Conservation (phyloP, 352 stramenopile species). For the Phytophthora vignae region DNA sequence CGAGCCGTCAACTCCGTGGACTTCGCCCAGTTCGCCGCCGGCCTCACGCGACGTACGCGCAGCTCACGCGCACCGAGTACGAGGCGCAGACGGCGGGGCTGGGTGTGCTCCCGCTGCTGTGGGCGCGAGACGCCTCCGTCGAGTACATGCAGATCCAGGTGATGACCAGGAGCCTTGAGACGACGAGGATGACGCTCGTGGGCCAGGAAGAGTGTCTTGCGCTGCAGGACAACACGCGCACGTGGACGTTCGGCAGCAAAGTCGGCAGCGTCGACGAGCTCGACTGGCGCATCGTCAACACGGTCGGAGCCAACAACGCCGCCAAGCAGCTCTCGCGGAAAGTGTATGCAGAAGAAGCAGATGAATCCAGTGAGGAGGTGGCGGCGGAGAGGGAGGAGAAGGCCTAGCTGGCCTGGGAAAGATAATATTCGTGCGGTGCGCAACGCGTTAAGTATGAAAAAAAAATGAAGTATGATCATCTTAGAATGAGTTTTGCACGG, state of each 20-base stretch:
- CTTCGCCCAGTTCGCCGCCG: conserved; percentile 41
- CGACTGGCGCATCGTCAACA: conserved; percentile 49
- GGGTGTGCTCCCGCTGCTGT: conserved; percentile 20
- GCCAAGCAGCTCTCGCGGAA: conserved; percentile 38
- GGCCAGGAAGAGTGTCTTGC: conserved; percentile 46
- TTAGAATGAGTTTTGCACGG: too few species aligned
- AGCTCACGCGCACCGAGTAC: conserved; percentile 46
- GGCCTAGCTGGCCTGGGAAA: neutral
- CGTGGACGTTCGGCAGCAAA: conserved; percentile 46
- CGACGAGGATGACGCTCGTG: conserved; percentile 51
- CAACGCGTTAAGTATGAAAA: too few species aligned
- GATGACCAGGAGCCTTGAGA: conserved; percentile 45
- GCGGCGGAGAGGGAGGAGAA: neutral
- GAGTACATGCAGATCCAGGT: conserved; percentile 51
- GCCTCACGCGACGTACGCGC: conserved; percentile 34
- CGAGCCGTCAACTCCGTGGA: conserved; percentile 47
- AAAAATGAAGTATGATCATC: too few species aligned
- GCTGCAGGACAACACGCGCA: conserved; percentile 47
- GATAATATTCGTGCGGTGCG: neutral
- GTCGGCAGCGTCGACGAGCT: conserved; percentile 42
- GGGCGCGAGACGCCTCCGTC: conserved; percentile 38
- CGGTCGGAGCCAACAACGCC: conserved; percentile 35
- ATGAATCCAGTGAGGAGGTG: neutral
- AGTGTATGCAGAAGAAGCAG: conserved; percentile 22
- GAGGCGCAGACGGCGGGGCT: conserved; percentile 32